phyloP scores from a whole-genome alignment of 306 rosid genomes.

The Luffa acutangula region DNA sequence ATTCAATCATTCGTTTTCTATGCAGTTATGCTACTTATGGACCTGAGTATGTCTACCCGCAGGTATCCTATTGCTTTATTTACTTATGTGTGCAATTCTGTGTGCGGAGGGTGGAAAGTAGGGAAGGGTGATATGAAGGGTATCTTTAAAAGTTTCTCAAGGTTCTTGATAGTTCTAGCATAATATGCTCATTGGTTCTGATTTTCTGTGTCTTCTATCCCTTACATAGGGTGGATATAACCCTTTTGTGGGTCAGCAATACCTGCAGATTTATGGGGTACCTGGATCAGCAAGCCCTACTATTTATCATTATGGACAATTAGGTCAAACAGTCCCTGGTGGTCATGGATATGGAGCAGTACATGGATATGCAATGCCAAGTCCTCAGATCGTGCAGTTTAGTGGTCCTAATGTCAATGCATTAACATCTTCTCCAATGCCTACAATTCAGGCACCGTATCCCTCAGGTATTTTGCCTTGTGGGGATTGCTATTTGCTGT shows the following conservation, averaged over 20 bases:
- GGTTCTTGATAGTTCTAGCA: background rate
- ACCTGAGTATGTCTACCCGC: constrained; percentile 69
- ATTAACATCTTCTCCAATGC: constrained; percentile 61
- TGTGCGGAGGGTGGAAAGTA: background rate
- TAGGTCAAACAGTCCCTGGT: constrained; percentile 66
- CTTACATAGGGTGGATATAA: constrained; percentile 48
- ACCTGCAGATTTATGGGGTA: constrained; percentile 76
- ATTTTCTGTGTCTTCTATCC: constrained; percentile 4
- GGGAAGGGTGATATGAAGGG: background rate
- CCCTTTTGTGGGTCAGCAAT: constrained; percentile 73
- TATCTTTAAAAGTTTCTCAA: background rate
- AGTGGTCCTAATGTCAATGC: constrained; percentile 69
- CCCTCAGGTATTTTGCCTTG: constrained; percentile 48
- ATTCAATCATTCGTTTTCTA: background rate
- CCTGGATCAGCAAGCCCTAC: constrained; percentile 60
- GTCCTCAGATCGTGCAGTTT: constrained; percentile 76
- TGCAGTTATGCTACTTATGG: constrained; percentile 87
- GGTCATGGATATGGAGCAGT: constrained; percentile 65
- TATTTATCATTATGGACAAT: constrained; percentile 70
- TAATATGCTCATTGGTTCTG: constrained; percentile 6
- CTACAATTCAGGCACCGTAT: constrained; percentile 71
- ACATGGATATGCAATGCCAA: constrained; percentile 69
- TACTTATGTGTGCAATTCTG: constrained; percentile 10
- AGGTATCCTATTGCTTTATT: constrained; percentile 33
- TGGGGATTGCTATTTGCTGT: background rate